These are phyloP conservation scores for Chlorophyllum brunneum DNA, from an alignment of 768 basidiomycete genomes.

Conservation along the genomic window DNA sequence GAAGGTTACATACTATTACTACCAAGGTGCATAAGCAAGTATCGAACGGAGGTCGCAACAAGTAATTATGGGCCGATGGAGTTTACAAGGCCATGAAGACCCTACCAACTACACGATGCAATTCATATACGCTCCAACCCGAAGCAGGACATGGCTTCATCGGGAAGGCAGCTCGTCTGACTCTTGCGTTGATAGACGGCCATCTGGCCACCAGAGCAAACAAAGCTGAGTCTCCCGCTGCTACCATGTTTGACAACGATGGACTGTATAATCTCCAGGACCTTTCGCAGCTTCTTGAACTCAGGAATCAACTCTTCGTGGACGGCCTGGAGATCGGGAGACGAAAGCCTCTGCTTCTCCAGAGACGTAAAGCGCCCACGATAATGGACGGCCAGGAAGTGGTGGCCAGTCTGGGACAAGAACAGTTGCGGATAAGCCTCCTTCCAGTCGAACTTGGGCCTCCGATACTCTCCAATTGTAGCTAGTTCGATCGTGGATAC, in stretches of 20 bases:
- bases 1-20: neutral
- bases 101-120: neutral
- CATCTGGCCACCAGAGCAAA: constrained; percentile 43
- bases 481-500: constrained; percentile 43
- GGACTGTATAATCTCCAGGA: constrained; percentile 41
- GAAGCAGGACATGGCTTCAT: constrained; percentile 31
- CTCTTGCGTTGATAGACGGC: constrained; percentile 46
- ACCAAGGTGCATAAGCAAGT: neutral
- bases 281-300: constrained; percentile 34
- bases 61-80: neutral
- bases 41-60: neutral
- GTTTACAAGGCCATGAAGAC: neutral
- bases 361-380: constrained; percentile 49
- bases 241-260: constrained; percentile 50
- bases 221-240: constrained; percentile 50
- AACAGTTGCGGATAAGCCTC: constrained; percentile 64
- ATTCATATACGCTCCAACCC: constrained; percentile 5
- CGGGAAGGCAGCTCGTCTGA: constrained; percentile 40
- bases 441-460: constrained; percentile 43
- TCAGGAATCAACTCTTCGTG: constrained; percentile 30
- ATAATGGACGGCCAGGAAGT: constrained; percentile 56
- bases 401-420: constrained; percentile 62
- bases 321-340: constrained; percentile 29
- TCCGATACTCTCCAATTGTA: constrained; percentile 33
- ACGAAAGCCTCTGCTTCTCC: constrained; percentile 41